Conservation (phyloP, 2,329 filamentous ascomycete genomes). For the Venturia oleaginea region DNA sequence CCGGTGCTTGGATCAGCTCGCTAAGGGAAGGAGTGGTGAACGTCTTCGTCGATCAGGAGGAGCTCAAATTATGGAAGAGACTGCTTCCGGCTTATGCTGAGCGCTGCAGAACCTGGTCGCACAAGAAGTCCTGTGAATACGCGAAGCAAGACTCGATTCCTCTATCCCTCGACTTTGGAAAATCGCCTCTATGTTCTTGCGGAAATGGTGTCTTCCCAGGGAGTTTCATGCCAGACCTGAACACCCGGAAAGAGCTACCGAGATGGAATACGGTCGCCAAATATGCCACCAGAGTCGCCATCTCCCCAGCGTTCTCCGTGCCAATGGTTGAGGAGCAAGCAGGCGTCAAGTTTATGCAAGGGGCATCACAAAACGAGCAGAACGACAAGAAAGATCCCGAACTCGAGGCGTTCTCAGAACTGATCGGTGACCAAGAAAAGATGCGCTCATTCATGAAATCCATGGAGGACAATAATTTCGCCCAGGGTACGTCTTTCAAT, state of each 20-base stretch:
- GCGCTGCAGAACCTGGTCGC: constrained; percentile 32
- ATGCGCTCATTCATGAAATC: background rate
- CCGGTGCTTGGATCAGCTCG: background rate
- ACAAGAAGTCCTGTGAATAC: constrained; percentile 27
- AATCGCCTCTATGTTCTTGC: constrained; percentile 26
- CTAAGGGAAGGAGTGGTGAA: background rate
- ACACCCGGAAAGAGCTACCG: background rate
- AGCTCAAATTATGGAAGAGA: constrained; percentile 25
- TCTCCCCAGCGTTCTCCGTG: constrained; percentile 25
- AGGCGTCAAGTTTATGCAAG: background rate
- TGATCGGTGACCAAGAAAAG: background rate
- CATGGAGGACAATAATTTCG: background rate
- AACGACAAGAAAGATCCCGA: constrained; percentile 8
- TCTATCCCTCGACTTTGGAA: constrained; percentile 18
- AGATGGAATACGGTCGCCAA: constrained; percentile 18
- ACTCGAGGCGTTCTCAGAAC: background rate
- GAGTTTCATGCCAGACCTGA: constrained; percentile 15
- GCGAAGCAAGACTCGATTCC: constrained; percentile 17
- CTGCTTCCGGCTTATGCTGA: constrained; percentile 26
- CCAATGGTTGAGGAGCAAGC: constrained; percentile 21
- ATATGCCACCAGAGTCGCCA: constrained; percentile 23
- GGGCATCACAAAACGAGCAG: constrained; percentile 4
- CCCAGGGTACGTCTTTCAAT: background rate
- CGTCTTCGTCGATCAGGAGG: constrained; percentile 21
- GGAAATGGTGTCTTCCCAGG: constrained; percentile 23